Base-by-base conservation (phyloP, 371 early-diverging fungal species). In the Dinochytrium kinnereticum region DNA sequence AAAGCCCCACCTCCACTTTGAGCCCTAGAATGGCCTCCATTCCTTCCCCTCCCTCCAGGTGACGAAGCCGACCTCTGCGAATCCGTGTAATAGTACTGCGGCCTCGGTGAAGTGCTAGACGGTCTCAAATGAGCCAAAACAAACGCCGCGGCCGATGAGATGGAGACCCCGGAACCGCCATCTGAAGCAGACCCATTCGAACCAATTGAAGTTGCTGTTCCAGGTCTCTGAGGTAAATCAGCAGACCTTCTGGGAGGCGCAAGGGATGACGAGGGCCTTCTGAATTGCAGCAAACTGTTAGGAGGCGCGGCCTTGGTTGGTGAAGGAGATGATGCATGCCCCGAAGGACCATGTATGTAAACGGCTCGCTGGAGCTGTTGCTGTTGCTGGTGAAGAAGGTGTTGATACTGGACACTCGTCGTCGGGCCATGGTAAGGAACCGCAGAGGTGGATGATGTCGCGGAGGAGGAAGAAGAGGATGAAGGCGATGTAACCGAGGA, bases 161-260 rank as follows among this genome's bases (percentile, higher is more conserved):
- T 10, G n/a, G n/a, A 13, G 57, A 55, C 57, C 21, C 13, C 57
- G 57, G 10, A 55, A 55, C 49, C 49, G 49, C 10, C 13, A 30
- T 55, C 57, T 30, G 57, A n/a, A n/a, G n/a, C n/a, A n/a, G n/a
- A n/a, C n/a, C n/a, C n/a, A 55, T 44, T 21, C 57, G 57, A 55
- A 21, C 57, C 57, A 28, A 10, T 26, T 30, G 57, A 55, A 13
- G 26, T 21, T 28, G 30, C 26, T 30, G 57, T 21, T 30, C 24
- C 57, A 17, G 57, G 10, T 7, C 26, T 55, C 57, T 10, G 57
- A 10, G 57, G 57, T 28, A 28, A 17, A 30, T 13, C 15, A 55
- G 57, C 57, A 17, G 57, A 10, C 26, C 21, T 28, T 30, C 21
- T 28, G 7, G 57, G 10, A 15, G 10, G 24, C 57, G 57, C 57